phyloP scores from a whole-genome alignment of 352 stramenopile genomes.

The Phytophthora pinifolia region DNA sequence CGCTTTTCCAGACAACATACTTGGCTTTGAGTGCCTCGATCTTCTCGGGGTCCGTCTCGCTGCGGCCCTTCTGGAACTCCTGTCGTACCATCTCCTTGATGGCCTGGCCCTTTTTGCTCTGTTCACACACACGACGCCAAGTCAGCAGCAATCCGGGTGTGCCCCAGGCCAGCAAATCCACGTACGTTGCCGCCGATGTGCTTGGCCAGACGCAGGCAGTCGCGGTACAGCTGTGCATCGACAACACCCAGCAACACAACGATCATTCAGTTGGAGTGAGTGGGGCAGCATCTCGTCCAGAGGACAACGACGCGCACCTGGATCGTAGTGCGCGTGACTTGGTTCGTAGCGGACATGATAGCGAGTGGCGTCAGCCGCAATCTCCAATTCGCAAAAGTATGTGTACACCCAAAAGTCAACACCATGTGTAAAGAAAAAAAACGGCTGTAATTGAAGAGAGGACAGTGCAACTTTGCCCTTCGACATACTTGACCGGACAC shows the following conservation, averaged over 20 bases:
- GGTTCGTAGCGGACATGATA: slow-evolving; percentile 50
- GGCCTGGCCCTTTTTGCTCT: slow-evolving; percentile 85
- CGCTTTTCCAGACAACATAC: slow-evolving; percentile 33
- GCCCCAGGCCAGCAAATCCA: neutral
- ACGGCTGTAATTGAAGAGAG: slow-evolving; percentile 14
- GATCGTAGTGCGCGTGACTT: slow-evolving; percentile 74
- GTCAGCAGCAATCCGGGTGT: slow-evolving; percentile 5
- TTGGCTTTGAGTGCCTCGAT: slow-evolving; percentile 85
- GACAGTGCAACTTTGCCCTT: slow-evolving; percentile 14
- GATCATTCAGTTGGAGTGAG: neutral
- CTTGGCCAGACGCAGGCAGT: slow-evolving; percentile 84
- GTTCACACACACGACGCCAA: neutral
- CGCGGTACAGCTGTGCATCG: slow-evolving; percentile 67
- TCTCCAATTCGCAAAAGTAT: slow-evolving; percentile 3
- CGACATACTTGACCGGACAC: neutral
- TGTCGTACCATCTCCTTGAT: slow-evolving; percentile 72
- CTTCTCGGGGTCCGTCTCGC: slow-evolving; percentile 79
- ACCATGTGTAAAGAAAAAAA: slow-evolving; percentile 2
- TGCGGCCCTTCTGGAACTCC: slow-evolving; percentile 80
- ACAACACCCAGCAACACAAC: neutral
- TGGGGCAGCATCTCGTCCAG: neutral
- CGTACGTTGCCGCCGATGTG: slow-evolving; percentile 84
- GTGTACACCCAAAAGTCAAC: neutral
- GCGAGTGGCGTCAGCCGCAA: slow-evolving; percentile 3
- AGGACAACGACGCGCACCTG: slow-evolving; percentile 38